Percentiles rank a stretch among this genome's conserved stretches.
phyloP scores from a whole-genome alignment of 768 basidiomycete genomes.

The Termitomyces sp. region DNA sequence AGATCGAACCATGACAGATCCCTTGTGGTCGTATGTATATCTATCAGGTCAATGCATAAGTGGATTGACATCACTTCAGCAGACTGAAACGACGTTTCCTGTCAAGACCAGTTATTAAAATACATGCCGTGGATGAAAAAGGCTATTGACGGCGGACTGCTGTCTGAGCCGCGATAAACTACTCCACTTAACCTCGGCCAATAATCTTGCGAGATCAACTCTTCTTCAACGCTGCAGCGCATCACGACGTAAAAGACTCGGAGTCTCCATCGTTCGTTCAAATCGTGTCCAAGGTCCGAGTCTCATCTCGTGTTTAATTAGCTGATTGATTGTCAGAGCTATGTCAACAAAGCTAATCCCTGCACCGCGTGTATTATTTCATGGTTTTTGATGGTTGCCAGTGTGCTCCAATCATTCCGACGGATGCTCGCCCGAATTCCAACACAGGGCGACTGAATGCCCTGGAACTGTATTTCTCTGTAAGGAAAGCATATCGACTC shows the following conservation, averaged over 20 bases:
- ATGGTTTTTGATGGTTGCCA: neutral
- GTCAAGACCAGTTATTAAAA: neutral
- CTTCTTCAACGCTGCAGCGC: neutral
- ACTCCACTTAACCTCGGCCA: too few species aligned
- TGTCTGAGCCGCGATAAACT: neutral
- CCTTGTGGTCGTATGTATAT: neutral
- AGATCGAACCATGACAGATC: neutral
- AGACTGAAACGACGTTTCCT: neutral
- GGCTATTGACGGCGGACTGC: neutral
- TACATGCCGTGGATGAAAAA: neutral
- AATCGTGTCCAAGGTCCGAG: neutral
- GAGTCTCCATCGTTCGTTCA: neutral
- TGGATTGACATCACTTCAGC: neutral
- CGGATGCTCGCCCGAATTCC: neutral
- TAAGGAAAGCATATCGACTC: neutral
- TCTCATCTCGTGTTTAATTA: neutral
- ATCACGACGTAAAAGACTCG: neutral
- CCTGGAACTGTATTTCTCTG: neutral
- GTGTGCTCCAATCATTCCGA: neutral
- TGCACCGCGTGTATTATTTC: neutral
- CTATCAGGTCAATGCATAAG: neutral
- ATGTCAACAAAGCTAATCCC: neutral
- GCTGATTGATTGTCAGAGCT: neutral
- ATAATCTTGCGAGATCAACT: neutral
- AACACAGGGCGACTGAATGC: neutral